Evolutionary conservation across 495 filamentous ascomycete species (phyloP), one percentile per base, ranked within the genome.

Genomic region (Penicillium chermesinum): DNA sequence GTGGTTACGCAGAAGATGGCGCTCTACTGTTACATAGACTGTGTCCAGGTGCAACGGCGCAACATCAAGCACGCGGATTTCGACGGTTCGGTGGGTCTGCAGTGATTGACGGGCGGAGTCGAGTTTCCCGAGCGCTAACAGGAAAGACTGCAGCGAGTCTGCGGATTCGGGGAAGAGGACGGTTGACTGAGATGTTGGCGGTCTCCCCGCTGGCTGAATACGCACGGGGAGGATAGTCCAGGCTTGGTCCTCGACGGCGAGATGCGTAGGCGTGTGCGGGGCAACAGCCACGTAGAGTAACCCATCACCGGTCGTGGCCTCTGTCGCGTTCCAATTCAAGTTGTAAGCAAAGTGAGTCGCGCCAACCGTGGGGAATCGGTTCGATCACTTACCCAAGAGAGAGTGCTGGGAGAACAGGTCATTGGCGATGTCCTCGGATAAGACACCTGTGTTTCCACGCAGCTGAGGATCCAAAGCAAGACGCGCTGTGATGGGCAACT

Each of bases 191-290:
- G 87, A 85, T 30, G 86, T 75, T 4, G 87, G 85, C 50, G 93
- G 87, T 42, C 86, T 80, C 17, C 88, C 72, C 3, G 86, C 85
- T 0, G 81, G 83, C 46, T 86, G 82, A 4, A 58, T 57, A 21
- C 62, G 77, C 30, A 96, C 84, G 10, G 91, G 88, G 21, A 98
- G 78, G 39, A 96, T 78, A 0, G 88, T 88, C 93, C 93, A 98
- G 12, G 75, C 70, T 19, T 77, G 75, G 37, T 81, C 77, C 64
- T 87, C 79, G 36, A 85, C 73, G 2, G 81, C 59, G 19, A 60
- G 58, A 36, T 78, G 70, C 38, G 73, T 74, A 9, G 90, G 86
- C 3, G 81, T 71, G 78, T 88, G 90, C 18, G 90, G 88, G 25
- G 89, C 84, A 53, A 96, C 83, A 20, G 88, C 89, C 49, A 93